Percentiles rank a stretch among this genome's conserved stretches.
Evolutionary conservation across 2,329 filamentous ascomycete genomes (phyloP).

Genomic region (Colletotrichum destructivum): DNA sequence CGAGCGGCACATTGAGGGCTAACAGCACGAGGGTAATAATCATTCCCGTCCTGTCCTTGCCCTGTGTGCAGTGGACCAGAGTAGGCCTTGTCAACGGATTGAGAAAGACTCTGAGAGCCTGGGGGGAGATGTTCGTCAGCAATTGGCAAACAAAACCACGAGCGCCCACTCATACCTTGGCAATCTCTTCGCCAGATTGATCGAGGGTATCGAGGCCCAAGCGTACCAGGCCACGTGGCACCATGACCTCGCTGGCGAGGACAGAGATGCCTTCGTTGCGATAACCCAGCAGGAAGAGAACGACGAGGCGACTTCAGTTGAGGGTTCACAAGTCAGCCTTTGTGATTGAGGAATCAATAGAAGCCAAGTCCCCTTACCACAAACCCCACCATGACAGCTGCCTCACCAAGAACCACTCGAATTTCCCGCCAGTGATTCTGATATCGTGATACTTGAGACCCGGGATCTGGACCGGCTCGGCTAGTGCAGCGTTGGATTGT

Average conservation of each 20-base stretch:
- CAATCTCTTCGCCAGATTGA: slow-evolving; percentile 75
- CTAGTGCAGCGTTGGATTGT: slow-evolving; percentile 65
- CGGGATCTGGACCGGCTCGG: slow-evolving; percentile 73
- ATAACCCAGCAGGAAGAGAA: slow-evolving; percentile 76
- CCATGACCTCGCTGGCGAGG: slow-evolving; percentile 79
- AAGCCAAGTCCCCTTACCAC: slow-evolving; percentile 60
- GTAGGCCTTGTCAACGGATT: slow-evolving; percentile 68
- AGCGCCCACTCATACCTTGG: slow-evolving; percentile 51
- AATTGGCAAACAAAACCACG: background rate
- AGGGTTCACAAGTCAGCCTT: slow-evolving; percentile 9
- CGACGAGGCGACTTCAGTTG: slow-evolving; percentile 68
- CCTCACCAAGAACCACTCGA: slow-evolving; percentile 78
- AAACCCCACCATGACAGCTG: slow-evolving; percentile 78
- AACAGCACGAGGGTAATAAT: slow-evolving; percentile 78
- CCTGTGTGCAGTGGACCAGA: slow-evolving; percentile 88
- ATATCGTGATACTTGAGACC: slow-evolving; percentile 76
- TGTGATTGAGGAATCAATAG: slow-evolving; percentile 1
- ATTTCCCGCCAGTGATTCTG: slow-evolving; percentile 80
- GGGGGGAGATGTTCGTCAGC: background rate
- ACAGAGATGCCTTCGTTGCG: slow-evolving; percentile 79
- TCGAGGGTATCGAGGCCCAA: slow-evolving; percentile 80
- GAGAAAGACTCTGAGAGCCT: slow-evolving; percentile 65
- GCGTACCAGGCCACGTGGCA: slow-evolving; percentile 78
- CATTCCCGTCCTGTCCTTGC: slow-evolving; percentile 88
- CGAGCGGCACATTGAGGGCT: slow-evolving; percentile 69